These are phyloP conservation scores for Talaromyces marneffei DNA, from an alignment of 2,329 filamentous ascomycete genomes.

Conservation along the genomic window DNA sequence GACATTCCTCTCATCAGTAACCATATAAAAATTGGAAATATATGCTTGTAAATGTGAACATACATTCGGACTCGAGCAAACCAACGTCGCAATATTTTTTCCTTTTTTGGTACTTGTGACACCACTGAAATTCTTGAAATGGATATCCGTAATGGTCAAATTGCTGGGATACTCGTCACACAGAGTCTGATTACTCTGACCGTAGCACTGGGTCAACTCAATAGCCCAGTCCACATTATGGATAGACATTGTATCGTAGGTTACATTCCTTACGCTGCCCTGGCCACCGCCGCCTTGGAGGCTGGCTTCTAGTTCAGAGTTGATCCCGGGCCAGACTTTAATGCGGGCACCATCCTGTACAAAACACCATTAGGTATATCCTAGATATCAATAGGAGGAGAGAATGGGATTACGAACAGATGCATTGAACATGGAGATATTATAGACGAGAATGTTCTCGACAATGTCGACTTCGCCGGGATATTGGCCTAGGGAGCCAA, in stretches of 20 bases:
- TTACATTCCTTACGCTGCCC: conserved; percentile 60
- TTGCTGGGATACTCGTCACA: conserved; percentile 50
- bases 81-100: conserved; percentile 43
- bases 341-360: conserved; percentile 60
- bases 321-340: conserved; percentile 64
- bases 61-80: conserved; percentile 46
- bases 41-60: too few species aligned
- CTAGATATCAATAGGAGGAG: conserved; percentile 32
- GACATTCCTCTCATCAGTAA: neutral
- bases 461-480: conserved; percentile 59
- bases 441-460: conserved; percentile 61
- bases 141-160: conserved; percentile 5
- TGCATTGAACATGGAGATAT: conserved; percentile 55
- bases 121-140: conserved; percentile 51
- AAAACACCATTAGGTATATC: conserved; percentile 20
- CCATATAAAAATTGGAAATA: neutral
- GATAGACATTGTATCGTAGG: conserved; percentile 57
- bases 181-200: conserved; percentile 57
- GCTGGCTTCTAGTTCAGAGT: conserved; percentile 52
- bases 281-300: conserved; percentile 61
- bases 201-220: conserved; percentile 61
- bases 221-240: conserved; percentile 61
- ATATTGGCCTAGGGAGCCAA: conserved; percentile 68
- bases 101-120: conserved; percentile 45
- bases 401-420: conserved; percentile 25